Evolutionary conservation across 1,284 basidiomycete genomes (phyloP).

Genomic region (Leccinum holopus): DNA sequence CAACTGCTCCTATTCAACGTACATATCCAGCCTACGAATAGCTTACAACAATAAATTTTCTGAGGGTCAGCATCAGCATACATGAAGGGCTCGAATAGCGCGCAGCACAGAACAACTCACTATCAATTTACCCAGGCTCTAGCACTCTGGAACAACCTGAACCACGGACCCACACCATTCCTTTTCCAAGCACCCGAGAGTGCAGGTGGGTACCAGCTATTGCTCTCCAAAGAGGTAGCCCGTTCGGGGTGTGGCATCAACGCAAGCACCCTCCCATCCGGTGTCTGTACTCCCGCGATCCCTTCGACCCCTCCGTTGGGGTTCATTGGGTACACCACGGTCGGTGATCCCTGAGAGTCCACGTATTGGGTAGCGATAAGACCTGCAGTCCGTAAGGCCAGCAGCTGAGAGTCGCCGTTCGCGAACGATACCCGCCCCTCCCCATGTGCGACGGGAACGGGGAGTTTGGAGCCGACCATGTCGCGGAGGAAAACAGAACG

Average conservation of each 20-base stretch:
- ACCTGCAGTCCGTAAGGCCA: slow-evolving; percentile 46
- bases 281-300: slow-evolving; percentile 86
- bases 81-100: background rate
- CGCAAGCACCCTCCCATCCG: slow-evolving; percentile 84
- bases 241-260: slow-evolving; percentile 97
- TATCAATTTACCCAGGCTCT: slow-evolving; percentile 38
- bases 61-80: background rate
- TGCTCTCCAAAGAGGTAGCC: slow-evolving; percentile 73
- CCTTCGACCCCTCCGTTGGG: slow-evolving; percentile 92
- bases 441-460: slow-evolving; percentile 94
- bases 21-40: slow-evolving; percentile 4
- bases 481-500: slow-evolving; percentile 82
- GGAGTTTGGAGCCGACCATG: slow-evolving; percentile 86
- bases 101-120: slow-evolving; percentile 12
- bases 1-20: background rate
- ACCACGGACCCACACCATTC: slow-evolving; percentile 87
- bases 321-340: slow-evolving; percentile 86
- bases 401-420: slow-evolving; percentile 38
- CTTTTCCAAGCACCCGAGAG: slow-evolving; percentile 49
- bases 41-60: slow-evolving; percentile 9
- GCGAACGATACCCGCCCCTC: slow-evolving; percentile 86
- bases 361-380: slow-evolving; percentile 78
- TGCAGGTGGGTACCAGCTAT: slow-evolving; percentile 78
- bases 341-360: slow-evolving; percentile 63
- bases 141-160: slow-evolving; percentile 94